Evolutionary conservation across 768 basidiomycete species (phyloP).

Genomic region (Amyloporia xantha): DNA sequence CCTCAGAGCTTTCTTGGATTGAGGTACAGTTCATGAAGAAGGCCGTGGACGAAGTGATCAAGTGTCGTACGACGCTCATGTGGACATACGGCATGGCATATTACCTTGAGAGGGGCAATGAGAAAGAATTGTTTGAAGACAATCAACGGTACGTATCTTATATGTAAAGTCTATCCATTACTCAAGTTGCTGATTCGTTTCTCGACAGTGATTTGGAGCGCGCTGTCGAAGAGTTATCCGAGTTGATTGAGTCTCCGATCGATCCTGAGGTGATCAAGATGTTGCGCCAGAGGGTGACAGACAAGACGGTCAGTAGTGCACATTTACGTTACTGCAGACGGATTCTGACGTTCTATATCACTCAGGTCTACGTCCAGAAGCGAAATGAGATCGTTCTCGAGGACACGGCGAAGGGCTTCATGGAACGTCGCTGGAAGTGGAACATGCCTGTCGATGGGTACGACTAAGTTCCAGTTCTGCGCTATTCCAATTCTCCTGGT

Average conservation of each 20-base stretch:
- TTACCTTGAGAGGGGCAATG: slow-evolving; percentile 84
- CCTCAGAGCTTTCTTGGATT: slow-evolving; percentile 91
- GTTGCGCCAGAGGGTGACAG: slow-evolving; percentile 87
- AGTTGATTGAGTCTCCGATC: slow-evolving; percentile 86
- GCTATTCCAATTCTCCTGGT: too few relatives aligned
- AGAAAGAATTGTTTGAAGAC: slow-evolving; percentile 95
- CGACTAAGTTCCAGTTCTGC: too few relatives aligned
- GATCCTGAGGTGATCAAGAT: slow-evolving; percentile 77
- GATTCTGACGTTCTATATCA: background rate
- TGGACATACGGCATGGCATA: slow-evolving; percentile 99
- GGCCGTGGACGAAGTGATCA: slow-evolving; percentile 87
- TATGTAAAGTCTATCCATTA: background rate
- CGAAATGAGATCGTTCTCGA: slow-evolving; percentile 92
- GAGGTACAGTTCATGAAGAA: slow-evolving; percentile 99
- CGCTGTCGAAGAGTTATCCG: slow-evolving; percentile 93
- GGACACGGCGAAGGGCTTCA: slow-evolving; percentile 87
- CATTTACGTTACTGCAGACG: background rate
- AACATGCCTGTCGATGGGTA: slow-evolving; percentile 68
- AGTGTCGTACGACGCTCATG: slow-evolving; percentile 92
- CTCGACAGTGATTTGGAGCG: slow-evolving; percentile 77
- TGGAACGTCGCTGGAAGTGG: slow-evolving; percentile 84
- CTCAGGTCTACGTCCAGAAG: slow-evolving; percentile 89
- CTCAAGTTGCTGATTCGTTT: slow-evolving; percentile 6
- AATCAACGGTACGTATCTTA: slow-evolving; percentile 71
- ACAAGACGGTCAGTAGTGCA: slow-evolving; percentile 69